Evolutionary conservation across 768 basidiomycete genomes (phyloP).

Genomic region (Agaricus sinodeliciosus): DNA sequence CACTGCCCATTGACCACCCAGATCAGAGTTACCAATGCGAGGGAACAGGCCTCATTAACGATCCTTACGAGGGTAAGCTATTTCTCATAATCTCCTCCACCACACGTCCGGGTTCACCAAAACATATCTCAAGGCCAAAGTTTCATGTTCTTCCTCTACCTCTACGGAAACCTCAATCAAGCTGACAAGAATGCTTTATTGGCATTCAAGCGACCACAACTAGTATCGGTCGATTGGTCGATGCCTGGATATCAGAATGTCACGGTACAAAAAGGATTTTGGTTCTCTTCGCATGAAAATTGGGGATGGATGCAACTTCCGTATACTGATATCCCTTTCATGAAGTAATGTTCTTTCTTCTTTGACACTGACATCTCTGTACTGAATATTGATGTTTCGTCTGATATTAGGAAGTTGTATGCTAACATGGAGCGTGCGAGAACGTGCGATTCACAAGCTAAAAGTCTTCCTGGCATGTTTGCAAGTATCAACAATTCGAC

Average conservation of each 20-base stretch:
- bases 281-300: slow-evolving; percentile 21
- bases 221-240: slow-evolving; percentile 15
- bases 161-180: slow-evolving; percentile 13
- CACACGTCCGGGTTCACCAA: background rate
- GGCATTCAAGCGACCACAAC: slow-evolving; percentile 17
- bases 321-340: slow-evolving; percentile 17
- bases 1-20: slow-evolving; percentile 15
- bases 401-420: slow-evolving; percentile 12
- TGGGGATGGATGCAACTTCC: slow-evolving; percentile 21
- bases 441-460: slow-evolving; percentile 17
- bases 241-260: slow-evolving; percentile 11
- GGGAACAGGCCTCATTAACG: slow-evolving; percentile 16
- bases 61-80: slow-evolving; percentile 17
- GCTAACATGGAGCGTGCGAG: slow-evolving; percentile 18
- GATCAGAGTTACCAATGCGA: slow-evolving; percentile 19
- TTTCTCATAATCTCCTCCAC: background rate
- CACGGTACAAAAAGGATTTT: slow-evolving; percentile 20
- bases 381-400: background rate
- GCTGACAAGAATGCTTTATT: slow-evolving; percentile 14
- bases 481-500: slow-evolving; percentile 20
- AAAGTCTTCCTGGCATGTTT: slow-evolving; percentile 17
- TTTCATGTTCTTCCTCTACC: slow-evolving; percentile 18
- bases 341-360: slow-evolving; percentile 9
- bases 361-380: background rate
- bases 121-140: slow-evolving; percentile 11